phyloP scores from a whole-genome alignment of 1,284 basidiomycete genomes.

The Leccinum variabile region DNA sequence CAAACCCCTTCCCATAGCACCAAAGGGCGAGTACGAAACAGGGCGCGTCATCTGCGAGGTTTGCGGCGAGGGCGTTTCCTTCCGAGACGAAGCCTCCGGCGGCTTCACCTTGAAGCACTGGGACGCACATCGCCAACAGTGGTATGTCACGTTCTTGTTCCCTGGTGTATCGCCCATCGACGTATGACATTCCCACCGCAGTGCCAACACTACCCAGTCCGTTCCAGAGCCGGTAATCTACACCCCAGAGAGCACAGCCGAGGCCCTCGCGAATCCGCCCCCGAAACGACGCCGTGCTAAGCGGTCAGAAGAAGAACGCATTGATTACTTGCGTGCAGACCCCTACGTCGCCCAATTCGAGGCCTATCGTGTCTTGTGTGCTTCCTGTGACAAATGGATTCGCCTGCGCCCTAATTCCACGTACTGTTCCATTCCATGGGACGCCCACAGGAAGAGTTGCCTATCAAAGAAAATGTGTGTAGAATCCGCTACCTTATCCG shows the following conservation, averaged over 20 bases:
- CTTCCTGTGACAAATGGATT: conserved; percentile 79
- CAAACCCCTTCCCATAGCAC: conserved; percentile 21
- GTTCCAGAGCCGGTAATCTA: conserved; percentile 40
- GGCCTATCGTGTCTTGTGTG: conserved; percentile 74
- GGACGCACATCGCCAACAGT: conserved; percentile 62
- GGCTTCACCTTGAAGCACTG: conserved; percentile 66
- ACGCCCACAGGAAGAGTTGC: conserved; percentile 75
- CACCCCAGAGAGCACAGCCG: conserved; percentile 42
- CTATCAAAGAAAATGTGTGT: conserved; percentile 68
- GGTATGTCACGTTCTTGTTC: conserved; percentile 42
- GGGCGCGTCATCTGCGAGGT: conserved; percentile 63
- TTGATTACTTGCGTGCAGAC: conserved; percentile 68
- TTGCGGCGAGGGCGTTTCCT: conserved; percentile 59
- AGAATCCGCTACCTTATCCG: conserved; percentile 9
- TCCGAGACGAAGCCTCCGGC: conserved; percentile 59
- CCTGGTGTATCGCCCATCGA: conserved; percentile 7
- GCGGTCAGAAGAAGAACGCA: conserved; percentile 75
- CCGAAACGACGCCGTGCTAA: conserved; percentile 69
- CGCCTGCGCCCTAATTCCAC: conserved; percentile 77
- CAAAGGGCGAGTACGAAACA: conserved; percentile 50
- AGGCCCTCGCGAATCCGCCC: conserved; percentile 45
- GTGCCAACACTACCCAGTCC: conserved; percentile 36
- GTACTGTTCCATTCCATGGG: conserved; percentile 83
- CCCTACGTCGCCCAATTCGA: conserved; percentile 78
- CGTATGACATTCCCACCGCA: conserved; percentile 6